Evolutionary conservation across 352 stramenopile genomes (phyloP), one percentile per base, ranked within the genome.

Genomic region (Elongisporangium anandrum): DNA sequence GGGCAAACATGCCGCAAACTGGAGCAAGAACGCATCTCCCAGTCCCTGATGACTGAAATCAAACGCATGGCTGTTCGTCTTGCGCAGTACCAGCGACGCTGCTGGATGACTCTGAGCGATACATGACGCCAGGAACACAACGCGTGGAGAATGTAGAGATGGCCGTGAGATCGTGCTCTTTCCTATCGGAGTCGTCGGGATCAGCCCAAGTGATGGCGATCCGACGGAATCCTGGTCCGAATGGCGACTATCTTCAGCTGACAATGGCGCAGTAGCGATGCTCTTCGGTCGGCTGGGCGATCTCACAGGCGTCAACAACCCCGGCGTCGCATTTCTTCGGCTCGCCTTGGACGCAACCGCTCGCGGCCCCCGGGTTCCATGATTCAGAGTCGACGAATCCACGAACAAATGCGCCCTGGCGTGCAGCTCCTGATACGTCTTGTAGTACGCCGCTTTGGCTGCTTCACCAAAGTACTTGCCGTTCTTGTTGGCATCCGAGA

Each of bases 31-130:
- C 13, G 69, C 68, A 54, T 91, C 77, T 1, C 75, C 77, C 7
- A 91, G 73, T 3, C 78, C 77, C 50, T 91, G 79, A 48, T 86
- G 74, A 45, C 79, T 82, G 41, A 86, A 87, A 53, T 88, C 70
- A 20, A 77, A 86, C 4, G 64, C 52, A 17, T 64, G 64, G 48
- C 72, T 73, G 53, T 85, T 65, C 17, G 78, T 63, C 38, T 78
- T 79, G 12, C 79, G 72, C 5, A 88, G 55, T 1, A 88, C 57
- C 8, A 88, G 57, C 1, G 79, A 72, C 2, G 79, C 63, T 17
- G 75, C 73, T 9, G 76, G 68, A 17, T 85, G 72, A 15, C 59
- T 65, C 29, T 71, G 65, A 7, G 79, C 70, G 15, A 88, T 71
- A 26, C 76, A 86, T 7, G 73, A 67, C 0, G 72, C 73, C 0